Evolutionary conservation across 192 early-diverging fungal genomes (phyloP).

Genomic region (Backusella psychrophila): DNA sequence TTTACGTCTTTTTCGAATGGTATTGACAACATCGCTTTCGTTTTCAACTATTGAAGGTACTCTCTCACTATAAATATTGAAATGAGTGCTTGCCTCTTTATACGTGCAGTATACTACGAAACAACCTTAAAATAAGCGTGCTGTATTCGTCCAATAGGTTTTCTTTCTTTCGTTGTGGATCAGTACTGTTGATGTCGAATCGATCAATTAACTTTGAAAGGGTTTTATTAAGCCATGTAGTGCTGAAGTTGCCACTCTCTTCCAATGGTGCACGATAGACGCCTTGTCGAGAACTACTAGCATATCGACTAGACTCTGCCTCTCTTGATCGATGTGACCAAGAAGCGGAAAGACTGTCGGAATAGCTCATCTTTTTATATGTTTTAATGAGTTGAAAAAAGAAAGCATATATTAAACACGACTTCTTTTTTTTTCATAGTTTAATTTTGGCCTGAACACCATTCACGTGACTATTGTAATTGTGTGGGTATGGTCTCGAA

Average conservation of each 20-base stretch:
- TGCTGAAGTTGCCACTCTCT: neutral
- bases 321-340: neutral
- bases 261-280: neutral
- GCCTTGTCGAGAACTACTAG: neutral
- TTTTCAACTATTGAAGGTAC: conserved; percentile 51
- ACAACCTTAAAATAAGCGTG: neutral
- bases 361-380: conserved; percentile 2
- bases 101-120: neutral
- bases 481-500: too few relatives aligned
- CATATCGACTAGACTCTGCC: neutral
- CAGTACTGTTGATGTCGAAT: neutral
- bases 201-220: conserved; percentile 12
- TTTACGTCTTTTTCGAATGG: conserved; percentile 67
- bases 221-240: conserved; percentile 4
- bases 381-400: neutral
- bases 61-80: conserved; percentile 1
- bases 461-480: neutral
- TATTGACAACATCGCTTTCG: conserved; percentile 54
- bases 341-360: neutral
- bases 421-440: neutral
- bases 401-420: neutral
- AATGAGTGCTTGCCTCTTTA: neutral
- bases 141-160: neutral
- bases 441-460: too few relatives aligned
- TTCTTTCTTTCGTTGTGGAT: conserved; percentile 10